Base-by-base conservation (phyloP, 1,284 basidiomycete genomes). In the Moesziomyces sp. region DNA sequence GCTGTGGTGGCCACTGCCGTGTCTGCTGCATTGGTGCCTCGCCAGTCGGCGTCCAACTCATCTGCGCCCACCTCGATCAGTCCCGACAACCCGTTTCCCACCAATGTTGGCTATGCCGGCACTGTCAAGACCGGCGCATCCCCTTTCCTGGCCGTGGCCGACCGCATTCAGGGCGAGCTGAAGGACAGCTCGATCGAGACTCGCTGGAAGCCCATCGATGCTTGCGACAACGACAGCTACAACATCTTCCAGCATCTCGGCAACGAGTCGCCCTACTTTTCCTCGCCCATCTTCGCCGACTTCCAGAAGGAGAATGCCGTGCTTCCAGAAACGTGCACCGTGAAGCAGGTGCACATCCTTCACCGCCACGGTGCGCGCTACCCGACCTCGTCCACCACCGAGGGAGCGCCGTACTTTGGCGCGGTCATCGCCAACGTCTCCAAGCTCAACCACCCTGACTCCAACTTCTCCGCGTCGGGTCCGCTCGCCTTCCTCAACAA, bases 401-500 rank as follows among this genome's bases (percentile, higher is more conserved):
- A 81, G 42, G 79, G 77, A 3, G 77, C 79, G 2, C 79, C 79
- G 8, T 63, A 53, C 52, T 71, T 72, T 45, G 66, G 64, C 1
- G 45, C 49, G 9, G 52, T 56, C 11, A 65, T 80, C 21, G 55
- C 48, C 28, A 79, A 76, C 49, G 65, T 63, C 0, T 65, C 74
- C 24, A 67, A 65, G 49, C 58, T 66, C 23, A 61, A 40, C 52
- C 49, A 72, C 28, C 69, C 69, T 19, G 30, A 66, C 33, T 66
- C 64, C 23, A 62, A 69, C 54, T 68, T 79, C 42, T 59, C 52
- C n/a, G 78, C 89, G 0, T 86, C 86, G 3, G 91, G 90, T 0
- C 85, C 88, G 4, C 84, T 94, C 6, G 80, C 86, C 0, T 94
- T 94, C 81, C 85, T 94, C 85, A 93, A 92, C 76, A 87, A 88